Evolutionary conservation across 768 basidiomycete species (phyloP).

Genomic region (Suillus paluster): DNA sequence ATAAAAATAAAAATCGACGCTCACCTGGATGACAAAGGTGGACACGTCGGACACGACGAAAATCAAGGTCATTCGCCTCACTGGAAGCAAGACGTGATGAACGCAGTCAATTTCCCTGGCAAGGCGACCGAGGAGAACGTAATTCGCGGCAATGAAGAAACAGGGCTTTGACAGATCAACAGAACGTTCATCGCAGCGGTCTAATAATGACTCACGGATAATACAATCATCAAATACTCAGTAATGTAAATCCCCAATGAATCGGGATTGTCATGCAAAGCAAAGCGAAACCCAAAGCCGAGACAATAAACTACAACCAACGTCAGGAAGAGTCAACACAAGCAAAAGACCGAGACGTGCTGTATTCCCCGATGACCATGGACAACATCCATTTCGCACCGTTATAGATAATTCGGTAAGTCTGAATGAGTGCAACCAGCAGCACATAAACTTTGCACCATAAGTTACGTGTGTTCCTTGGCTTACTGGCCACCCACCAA

Average conservation of each 20-base stretch:
- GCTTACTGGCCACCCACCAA: slow-evolving; percentile 37
- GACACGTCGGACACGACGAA: slow-evolving; percentile 68
- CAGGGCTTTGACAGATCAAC: slow-evolving; percentile 53
- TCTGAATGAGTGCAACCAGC: slow-evolving; percentile 48
- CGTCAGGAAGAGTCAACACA: neutral
- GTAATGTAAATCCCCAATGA: slow-evolving; percentile 55
- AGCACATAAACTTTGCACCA: slow-evolving; percentile 41
- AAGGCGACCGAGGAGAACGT: slow-evolving; percentile 66
- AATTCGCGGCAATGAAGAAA: slow-evolving; percentile 73
- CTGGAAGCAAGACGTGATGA: slow-evolving; percentile 50
- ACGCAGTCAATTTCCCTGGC: slow-evolving; percentile 53
- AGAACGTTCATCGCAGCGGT: neutral
- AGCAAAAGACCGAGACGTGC: slow-evolving; percentile 34
- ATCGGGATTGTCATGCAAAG: slow-evolving; percentile 55
- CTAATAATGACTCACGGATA: slow-evolving; percentile 43
- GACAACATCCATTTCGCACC: slow-evolving; percentile 63
- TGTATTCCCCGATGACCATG: slow-evolving; percentile 63
- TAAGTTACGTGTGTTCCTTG: neutral
- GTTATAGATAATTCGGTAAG: slow-evolving; percentile 44
- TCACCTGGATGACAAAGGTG: slow-evolving; percentile 69
- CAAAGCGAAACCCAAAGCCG: slow-evolving; percentile 61
- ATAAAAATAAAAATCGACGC: neutral
- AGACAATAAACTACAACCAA: slow-evolving; percentile 53
- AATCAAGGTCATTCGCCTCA: slow-evolving; percentile 54
- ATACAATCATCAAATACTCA: slow-evolving; percentile 62